Evolutionary conservation across 768 basidiomycete genomes (phyloP), one percentile per base, ranked within the genome.

Genomic region (Cubamyces lactineus): DNA sequence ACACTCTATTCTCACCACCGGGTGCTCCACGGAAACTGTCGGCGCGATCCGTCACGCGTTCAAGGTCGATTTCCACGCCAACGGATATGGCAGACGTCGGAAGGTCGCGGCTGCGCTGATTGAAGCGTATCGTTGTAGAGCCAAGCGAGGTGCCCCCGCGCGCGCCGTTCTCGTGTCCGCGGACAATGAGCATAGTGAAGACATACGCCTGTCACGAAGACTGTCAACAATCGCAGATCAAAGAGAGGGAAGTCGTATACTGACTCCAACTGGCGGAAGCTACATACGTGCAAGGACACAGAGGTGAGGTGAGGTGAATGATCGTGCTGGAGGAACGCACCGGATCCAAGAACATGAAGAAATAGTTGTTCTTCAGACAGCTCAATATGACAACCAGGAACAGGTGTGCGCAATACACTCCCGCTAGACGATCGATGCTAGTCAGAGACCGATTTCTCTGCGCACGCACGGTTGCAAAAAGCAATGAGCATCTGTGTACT

Each of bases 31-130:
- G 34, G 9, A 34, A 7, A 11, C 34, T 11, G 34, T 34, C 34
- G 9, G 34, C 34, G 9, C 34, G 34, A 34, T 34, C 34, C 5
- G 34, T 34, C 34, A 57, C 38, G 39, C 57, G 57, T 48, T 57
- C 57, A 30, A 57, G 57, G 40, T 57, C 57, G 23, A 57, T 57
- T 45, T 57, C 47, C 38, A 57, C 56, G 13, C 56, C 56, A 38
- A 48, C 30, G 23, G 46, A 48, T 34, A 34, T 30, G 39, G 57
- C 26, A 17, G 40, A n/a, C 8, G 15, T 13, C 3, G 57, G 21
- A 24, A 34, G 34, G 4, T 7, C 1, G 24, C 13, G 19, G n/a
- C 9, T 43, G 26, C 40, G 17, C n/a, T n/a, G 17, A 11, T 34
- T 11, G 49, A 59, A 59, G 4, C 57, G 48, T 47, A 58, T 49